These are phyloP conservation scores for Lichina pygmaea DNA, from an alignment of 495 filamentous ascomycete species.

Conservation along the genomic window DNA sequence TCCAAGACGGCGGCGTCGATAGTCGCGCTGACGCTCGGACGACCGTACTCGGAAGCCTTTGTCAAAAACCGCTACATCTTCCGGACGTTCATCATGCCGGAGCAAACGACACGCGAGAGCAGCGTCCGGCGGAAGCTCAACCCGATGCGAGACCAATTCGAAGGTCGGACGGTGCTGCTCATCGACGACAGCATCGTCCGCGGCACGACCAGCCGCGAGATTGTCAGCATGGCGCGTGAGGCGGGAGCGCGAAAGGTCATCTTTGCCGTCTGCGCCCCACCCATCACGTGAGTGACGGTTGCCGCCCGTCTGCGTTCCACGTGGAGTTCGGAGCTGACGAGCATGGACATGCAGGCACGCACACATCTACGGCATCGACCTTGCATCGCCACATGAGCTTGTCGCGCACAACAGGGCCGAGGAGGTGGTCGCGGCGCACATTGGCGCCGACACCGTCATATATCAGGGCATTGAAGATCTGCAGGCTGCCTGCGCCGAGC, in stretches of 20 bases:
- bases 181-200: constrained; percentile 88
- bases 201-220: constrained; percentile 76
- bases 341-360: constrained; percentile 18
- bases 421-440: constrained; percentile 43
- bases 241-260: constrained; percentile 76
- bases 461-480: constrained; percentile 74
- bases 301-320: constrained; percentile 7
- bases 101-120: constrained; percentile 59
- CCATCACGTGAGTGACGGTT: constrained; percentile 37
- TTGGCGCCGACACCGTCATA: constrained; percentile 78
- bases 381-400: constrained; percentile 58
- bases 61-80: constrained; percentile 94
- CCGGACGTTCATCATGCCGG: constrained; percentile 88
- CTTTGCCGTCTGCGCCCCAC: constrained; percentile 70
- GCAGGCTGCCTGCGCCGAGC: constrained; percentile 51
- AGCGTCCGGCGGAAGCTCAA: constrained; percentile 55
- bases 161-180: constrained; percentile 55
- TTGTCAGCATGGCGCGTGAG: constrained; percentile 80
- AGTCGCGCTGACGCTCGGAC: constrained; percentile 49
- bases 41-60: constrained; percentile 62
- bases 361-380: constrained; percentile 72
- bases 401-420: constrained; percentile 55
- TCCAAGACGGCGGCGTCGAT: constrained; percentile 62
- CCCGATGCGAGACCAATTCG: constrained; percentile 69
- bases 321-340: not conserved